Percentiles rank a stretch among this genome's conserved stretches.
These are phyloP conservation scores for Aspergillus fumigatiaffinis DNA, from an alignment of 2,329 filamentous ascomycete genomes.

Conservation along the genomic window DNA sequence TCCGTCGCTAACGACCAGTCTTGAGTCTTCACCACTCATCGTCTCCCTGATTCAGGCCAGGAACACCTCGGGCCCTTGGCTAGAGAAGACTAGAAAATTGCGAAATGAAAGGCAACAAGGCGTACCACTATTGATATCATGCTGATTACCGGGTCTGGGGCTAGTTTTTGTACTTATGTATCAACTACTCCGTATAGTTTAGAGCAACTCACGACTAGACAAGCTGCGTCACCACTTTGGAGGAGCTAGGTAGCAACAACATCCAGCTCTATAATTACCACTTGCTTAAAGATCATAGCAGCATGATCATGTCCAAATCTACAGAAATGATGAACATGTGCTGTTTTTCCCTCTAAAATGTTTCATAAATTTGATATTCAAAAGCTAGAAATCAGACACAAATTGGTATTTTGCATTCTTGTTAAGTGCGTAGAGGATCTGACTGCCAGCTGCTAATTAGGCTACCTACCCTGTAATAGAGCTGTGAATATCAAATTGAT, in stretches of 20 bases:
- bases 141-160: too few relatives aligned
- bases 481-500: background rate
- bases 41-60: slow-evolving; percentile 18
- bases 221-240: background rate
- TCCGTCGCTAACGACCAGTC: slow-evolving; percentile 20
- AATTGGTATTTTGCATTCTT: too few relatives aligned
- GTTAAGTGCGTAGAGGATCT: too few relatives aligned
- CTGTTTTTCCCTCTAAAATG: background rate
- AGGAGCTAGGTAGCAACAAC: background rate
- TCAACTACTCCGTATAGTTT: too few relatives aligned
- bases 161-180: too few relatives aligned
- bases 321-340: background rate
- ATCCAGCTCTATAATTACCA: background rate
- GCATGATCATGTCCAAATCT: background rate
- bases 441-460: too few relatives aligned
- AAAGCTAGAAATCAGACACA: background rate
- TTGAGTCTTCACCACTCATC: slow-evolving; percentile 20
- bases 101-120: background rate
- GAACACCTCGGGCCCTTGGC: slow-evolving; percentile 24
- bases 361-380: background rate
- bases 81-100: background rate
- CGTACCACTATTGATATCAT: background rate
- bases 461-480: background rate
- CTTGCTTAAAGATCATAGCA: background rate
- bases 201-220: too few relatives aligned